Evolutionary conservation across 495 filamentous ascomycete species (phyloP).

Genomic region (Parathielavia appendiculata): DNA sequence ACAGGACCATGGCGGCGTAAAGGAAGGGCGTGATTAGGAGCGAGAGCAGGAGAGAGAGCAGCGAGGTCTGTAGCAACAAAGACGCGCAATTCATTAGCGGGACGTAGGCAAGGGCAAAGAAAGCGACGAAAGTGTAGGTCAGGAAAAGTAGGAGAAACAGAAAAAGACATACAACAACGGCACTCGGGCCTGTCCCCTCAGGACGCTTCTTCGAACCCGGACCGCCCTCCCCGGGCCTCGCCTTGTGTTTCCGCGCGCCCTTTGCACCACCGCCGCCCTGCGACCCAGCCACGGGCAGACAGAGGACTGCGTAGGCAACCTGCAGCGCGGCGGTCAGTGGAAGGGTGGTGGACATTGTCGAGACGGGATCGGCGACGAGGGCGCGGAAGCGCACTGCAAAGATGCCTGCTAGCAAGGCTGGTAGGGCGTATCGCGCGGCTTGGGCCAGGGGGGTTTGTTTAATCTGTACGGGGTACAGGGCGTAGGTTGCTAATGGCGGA

Average conservation of each 20-base stretch:
- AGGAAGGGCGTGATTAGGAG: slow-evolving; percentile 54
- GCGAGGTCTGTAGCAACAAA: slow-evolving; percentile 45
- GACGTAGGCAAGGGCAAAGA: background rate
- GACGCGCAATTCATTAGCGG: too few species aligned
- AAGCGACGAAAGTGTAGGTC: background rate
- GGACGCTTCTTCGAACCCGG: slow-evolving; percentile 36
- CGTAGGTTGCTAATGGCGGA: background rate
- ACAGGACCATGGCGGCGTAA: slow-evolving; percentile 65
- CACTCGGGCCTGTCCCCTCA: slow-evolving; percentile 25
- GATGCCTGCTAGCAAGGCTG: slow-evolving; percentile 56
- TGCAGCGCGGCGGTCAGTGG: slow-evolving; percentile 62
- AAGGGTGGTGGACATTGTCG: slow-evolving; percentile 56
- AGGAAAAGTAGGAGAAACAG: slow-evolving; percentile 1
- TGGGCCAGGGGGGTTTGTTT: slow-evolving; percentile 32
- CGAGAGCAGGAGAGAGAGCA: slow-evolving; percentile 60
- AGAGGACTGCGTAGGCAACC: slow-evolving; percentile 60
- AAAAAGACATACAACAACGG: slow-evolving; percentile 32
- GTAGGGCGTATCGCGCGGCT: slow-evolving; percentile 31
- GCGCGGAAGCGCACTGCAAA: slow-evolving; percentile 57
- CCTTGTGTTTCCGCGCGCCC: slow-evolving; percentile 30
- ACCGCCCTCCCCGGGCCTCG: slow-evolving; percentile 41
- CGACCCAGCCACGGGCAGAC: slow-evolving; percentile 61
- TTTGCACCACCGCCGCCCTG: slow-evolving; percentile 1
- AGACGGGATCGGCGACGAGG: slow-evolving; percentile 66
- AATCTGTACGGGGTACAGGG: slow-evolving; percentile 33